A percentile compares a stretch with the other conserved stretches of the same genome.
Evolutionary conservation across 2,329 filamentous ascomycete species (phyloP).

Genomic region (Trichoderma guizhouense): DNA sequence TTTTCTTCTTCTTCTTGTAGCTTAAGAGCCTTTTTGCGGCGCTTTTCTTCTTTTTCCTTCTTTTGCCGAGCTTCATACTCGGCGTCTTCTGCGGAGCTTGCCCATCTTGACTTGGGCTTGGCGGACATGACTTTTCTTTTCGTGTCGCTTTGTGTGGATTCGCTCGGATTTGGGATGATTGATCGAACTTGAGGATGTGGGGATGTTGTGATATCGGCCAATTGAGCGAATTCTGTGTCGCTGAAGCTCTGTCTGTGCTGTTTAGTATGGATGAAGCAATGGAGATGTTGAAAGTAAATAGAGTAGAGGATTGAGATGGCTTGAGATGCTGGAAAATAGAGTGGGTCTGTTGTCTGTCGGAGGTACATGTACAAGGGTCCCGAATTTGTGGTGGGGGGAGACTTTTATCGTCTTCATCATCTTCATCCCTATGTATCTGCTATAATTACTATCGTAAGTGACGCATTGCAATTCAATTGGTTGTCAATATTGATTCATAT

Average conservation of each 20-base stretch:
- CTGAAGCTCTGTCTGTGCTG: not conserved
- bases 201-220: not conserved
- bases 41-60: slow-evolving; percentile 85
- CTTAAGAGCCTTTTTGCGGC: slow-evolving; percentile 71
- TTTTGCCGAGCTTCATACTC: slow-evolving; percentile 69
- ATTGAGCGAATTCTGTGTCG: not conserved
- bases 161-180: not conserved
- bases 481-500: not conserved
- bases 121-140: slow-evolving; percentile 49
- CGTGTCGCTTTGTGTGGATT: not conserved
- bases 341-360: not conserved
- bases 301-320: not conserved
- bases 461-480: not conserved
- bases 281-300: not conserved
- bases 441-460: not conserved
- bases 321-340: not conserved
- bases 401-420: not conserved
- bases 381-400: not conserved
- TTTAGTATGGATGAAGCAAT: not conserved
- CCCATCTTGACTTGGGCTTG: slow-evolving; percentile 77
- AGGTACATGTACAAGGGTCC: not conserved
- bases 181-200: not conserved
- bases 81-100: slow-evolving; percentile 76
- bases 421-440: not conserved
- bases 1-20: slow-evolving; percentile 46